Base-by-base conservation (phyloP, 1,284 basidiomycete genomes). In the Melampsora medusae region DNA sequence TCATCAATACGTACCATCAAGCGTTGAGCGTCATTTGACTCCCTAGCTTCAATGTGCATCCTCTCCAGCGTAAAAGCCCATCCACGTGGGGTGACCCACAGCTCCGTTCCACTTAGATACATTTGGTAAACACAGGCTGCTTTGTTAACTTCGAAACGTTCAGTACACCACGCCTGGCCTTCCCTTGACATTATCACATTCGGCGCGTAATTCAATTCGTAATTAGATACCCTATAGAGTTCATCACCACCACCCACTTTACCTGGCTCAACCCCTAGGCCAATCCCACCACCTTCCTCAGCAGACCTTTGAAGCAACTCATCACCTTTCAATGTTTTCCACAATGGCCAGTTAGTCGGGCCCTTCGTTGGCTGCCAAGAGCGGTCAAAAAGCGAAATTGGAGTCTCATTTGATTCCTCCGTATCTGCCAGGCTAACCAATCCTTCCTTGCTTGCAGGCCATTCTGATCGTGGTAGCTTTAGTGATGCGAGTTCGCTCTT, bases 91-190 rank as follows among this genome's bases (percentile, higher is more conserved):
- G 81, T 53, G n/a, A 82, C 80, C 80, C 80, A 82, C 50, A 82
- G 73, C 68, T 81, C 81, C 7, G 81, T 79, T 3, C 81, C 81
- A 1, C 78, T 67, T n/a, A 82, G 78, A 73, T 81, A 82, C 80
- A 81, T 81, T 75, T 82, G 80, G 77, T 82, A 82, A 17, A 79
- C 76, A 78, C 81, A 82, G 25, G 80, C 80, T 17, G 80, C 81
- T 16, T 80, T 75, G 53, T 79, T 79, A 48, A 79, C 77, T 62
- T 82, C 81, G 50, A 82, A 82, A 22, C 81, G 76, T 72, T 82
- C 81, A 5, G 81, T 81, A 74, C 81, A 82, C 81, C 81, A 82
- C 25, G 81, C 80, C 66, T 81, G 81, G 14, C 81, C 80, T 49
- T 81, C 79, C 38, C 76, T 71, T 25, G 78, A 78, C 19, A 80